These are phyloP conservation scores for Dothiorella sarmentorum DNA, from an alignment of 2,329 filamentous ascomycete genomes.

Conservation along the genomic window DNA sequence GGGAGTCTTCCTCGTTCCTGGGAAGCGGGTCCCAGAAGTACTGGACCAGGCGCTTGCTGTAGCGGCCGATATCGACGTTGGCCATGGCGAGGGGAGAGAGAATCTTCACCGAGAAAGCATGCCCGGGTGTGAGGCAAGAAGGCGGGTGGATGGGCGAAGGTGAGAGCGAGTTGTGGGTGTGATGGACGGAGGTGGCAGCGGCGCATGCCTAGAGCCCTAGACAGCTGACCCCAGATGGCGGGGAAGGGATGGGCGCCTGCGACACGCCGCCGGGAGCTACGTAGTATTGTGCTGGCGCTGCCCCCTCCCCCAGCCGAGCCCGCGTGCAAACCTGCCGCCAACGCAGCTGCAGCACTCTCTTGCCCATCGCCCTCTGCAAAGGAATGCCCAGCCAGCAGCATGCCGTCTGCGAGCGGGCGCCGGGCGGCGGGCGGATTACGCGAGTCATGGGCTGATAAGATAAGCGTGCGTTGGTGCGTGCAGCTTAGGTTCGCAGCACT, in stretches of 20 bases:
- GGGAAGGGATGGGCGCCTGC: constrained; percentile 4
- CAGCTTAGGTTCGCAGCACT: constrained; percentile 3
- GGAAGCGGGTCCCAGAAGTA: constrained; percentile 92
- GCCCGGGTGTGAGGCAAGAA: background rate
- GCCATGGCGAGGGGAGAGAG: constrained; percentile 46
- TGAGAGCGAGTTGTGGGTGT: constrained; percentile 7
- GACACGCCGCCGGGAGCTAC: no score
- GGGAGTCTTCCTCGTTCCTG: constrained; percentile 67
- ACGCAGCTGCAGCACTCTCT: background rate
- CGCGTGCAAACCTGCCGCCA: background rate
- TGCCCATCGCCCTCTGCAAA: background rate
- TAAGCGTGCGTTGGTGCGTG: background rate
- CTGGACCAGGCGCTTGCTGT: constrained; percentile 75
- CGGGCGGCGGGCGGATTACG: background rate
- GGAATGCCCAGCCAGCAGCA: background rate
- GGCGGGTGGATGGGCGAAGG: background rate
- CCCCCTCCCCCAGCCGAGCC: background rate
- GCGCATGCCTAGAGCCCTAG: constrained; percentile 9
- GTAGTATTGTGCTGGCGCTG: background rate
- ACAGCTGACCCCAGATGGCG: constrained; percentile 18
- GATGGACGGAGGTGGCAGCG: constrained; percentile 5
- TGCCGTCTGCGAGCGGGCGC: background rate
- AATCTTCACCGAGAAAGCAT: constrained; percentile 1
- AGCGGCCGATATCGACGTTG: constrained; percentile 70
- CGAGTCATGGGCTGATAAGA: constrained; percentile 15